A percentile compares a stretch with the other conserved stretches of the same genome.
Conservation (phyloP, 805 yeast species). For the Suhomyces kilbournensis region DNA sequence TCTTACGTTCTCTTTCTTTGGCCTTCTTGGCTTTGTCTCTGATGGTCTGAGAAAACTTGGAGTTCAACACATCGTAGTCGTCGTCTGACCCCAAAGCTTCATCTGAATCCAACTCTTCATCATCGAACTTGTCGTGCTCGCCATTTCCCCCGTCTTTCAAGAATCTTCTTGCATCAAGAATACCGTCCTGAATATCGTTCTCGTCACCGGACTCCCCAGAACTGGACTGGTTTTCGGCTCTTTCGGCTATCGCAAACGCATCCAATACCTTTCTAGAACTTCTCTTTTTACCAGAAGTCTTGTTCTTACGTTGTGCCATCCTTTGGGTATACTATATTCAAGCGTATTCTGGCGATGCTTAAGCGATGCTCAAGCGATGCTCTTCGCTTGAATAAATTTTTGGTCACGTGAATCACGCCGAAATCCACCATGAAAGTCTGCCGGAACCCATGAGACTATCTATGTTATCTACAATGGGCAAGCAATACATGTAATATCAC, state of each 20-base stretch:
- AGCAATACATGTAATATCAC: too few species aligned
- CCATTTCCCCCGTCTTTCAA: constrained; percentile 21
- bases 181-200: constrained; percentile 31
- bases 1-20: constrained; percentile 29
- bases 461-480: too few species aligned
- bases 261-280: constrained; percentile 37
- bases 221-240: constrained; percentile 29
- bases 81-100: constrained; percentile 86
- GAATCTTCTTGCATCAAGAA: constrained; percentile 40
- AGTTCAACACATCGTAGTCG: constrained; percentile 57
- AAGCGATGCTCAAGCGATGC: background rate
- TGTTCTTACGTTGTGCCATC: constrained; percentile 12
- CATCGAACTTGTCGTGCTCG: constrained; percentile 40
- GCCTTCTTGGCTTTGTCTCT: constrained; percentile 50
- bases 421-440: too few species aligned
- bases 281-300: constrained; percentile 27
- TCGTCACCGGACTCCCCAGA: constrained; percentile 17
- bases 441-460: too few species aligned
- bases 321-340: background rate
- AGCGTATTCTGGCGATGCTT: too few species aligned
- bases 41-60: constrained; percentile 66
- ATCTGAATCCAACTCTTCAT: constrained; percentile 77
- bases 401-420: background rate
- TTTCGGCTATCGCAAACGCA: constrained; percentile 46
- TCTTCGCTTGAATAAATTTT: background rate